Conservation (phyloP, 768 basidiomycete species). For the Podaxis sp. region DNA sequence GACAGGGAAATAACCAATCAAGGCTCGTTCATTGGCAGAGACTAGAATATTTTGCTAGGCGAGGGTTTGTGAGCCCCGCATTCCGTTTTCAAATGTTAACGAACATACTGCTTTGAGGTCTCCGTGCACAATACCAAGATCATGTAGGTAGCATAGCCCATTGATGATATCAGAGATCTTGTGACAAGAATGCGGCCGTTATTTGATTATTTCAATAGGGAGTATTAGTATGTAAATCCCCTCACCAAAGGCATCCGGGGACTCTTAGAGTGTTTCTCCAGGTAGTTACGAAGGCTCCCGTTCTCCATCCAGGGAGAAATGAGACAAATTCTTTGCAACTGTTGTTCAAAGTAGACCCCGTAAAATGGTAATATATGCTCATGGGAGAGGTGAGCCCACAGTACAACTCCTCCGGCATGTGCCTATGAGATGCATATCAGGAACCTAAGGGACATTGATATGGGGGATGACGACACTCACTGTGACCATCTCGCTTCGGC, state of each 20-base stretch:
- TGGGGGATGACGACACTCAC: too few species aligned
- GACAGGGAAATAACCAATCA: neutral
- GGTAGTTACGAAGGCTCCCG: slow-evolving; percentile 18
- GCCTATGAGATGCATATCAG: too few species aligned
- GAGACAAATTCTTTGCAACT: slow-evolving; percentile 8
- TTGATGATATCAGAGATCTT: neutral
- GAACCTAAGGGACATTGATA: too few species aligned
- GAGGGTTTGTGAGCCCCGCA: neutral
- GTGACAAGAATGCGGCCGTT: neutral
- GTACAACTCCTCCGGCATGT: slow-evolving; percentile 23
- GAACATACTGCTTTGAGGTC: slow-evolving; percentile 7
- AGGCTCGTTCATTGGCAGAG: neutral
- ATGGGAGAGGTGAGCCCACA: slow-evolving; percentile 33
- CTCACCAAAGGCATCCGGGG: slow-evolving; percentile 16
- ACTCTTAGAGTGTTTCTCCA: slow-evolving; percentile 10
- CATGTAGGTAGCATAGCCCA: slow-evolving; percentile 4
- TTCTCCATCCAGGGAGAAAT: slow-evolving; percentile 22
- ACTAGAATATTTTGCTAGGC: neutral
- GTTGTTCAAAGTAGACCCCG: slow-evolving; percentile 24
- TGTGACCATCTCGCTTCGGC: too few species aligned
- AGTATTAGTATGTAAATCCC: too few species aligned
- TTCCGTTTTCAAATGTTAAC: neutral
- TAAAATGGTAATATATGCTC: slow-evolving; percentile 33
- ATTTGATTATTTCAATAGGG: too few species aligned
- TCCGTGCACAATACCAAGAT: neutral